phyloP scores from a whole-genome alignment of 2,329 filamentous ascomycete genomes.

The Cytospora piceae region DNA sequence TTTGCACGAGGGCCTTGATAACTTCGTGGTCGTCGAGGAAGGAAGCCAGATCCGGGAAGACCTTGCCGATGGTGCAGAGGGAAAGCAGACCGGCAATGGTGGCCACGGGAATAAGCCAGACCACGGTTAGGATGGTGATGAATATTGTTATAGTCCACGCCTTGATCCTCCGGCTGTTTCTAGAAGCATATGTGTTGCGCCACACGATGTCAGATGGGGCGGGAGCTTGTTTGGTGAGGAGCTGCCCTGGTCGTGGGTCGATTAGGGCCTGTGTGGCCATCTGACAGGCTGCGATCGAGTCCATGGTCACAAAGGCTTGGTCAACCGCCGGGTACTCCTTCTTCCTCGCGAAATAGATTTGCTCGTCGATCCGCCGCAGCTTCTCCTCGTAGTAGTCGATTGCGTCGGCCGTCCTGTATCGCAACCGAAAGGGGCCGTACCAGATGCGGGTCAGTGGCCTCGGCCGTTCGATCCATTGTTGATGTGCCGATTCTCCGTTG shows the following conservation, averaged over 20 bases:
- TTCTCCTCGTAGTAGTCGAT: conserved; percentile 94
- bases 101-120: conserved; percentile 86
- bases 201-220: conserved; percentile 93
- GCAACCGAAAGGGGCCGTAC: conserved; percentile 75
- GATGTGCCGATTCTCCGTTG: conserved; percentile 13
- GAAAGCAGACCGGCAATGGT: conserved; percentile 80
- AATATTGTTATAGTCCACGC: conserved; percentile 84
- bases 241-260: conserved; percentile 83
- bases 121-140: conserved; percentile 79
- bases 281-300: conserved; percentile 88
- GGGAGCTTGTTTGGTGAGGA: conserved; percentile 84
- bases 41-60: conserved; percentile 71
- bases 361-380: conserved; percentile 76
- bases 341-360: conserved; percentile 70
- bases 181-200: conserved; percentile 86
- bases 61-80: conserved; percentile 75
- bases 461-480: conserved; percentile 50
- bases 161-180: conserved; percentile 72
- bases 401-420: conserved; percentile 77
- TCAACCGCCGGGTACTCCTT: conserved; percentile 79
- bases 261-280: conserved; percentile 96
- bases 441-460: conserved; percentile 75
- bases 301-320: conserved; percentile 95
- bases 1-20: conserved; percentile 78
- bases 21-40: conserved; percentile 70